Base-by-base conservation (phyloP, 2,329 filamentous ascomycete genomes). In the Talaromyces sp. region DNA sequence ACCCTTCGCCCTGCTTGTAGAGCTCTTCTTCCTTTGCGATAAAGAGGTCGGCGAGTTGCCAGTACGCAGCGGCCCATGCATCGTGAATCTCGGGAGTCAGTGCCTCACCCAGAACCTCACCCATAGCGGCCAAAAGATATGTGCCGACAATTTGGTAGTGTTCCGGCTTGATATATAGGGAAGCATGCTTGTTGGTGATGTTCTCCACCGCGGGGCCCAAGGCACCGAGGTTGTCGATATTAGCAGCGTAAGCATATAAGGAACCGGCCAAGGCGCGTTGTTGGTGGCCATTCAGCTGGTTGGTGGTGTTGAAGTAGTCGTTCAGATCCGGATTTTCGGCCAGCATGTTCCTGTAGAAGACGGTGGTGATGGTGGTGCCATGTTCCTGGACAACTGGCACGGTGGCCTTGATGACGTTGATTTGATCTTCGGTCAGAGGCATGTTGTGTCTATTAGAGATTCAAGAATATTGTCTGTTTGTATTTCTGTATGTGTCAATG, bases 131-230 rank as follows among this genome's bases (percentile, higher is more conserved):
- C 16, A 91, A 80, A 11, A 91, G 80, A 69, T 89, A 84, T 67
- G 84, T 82, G 54, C 86, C 88, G 1, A 92, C 87, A 35, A 90
- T 82, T 39, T 81, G 81, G 72, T 91, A 91, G 65, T 91, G 87
- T 59, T 88, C 85, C 0, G 88, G 82, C 55, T 77, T 80, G 68
- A 92, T 85, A 66, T 84, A 84, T 1, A 91, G 79, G 2, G 85
- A 88, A 67, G 83, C 88, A 73, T 92, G 89, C 74, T 91, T 91
- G 71, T 91, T 85, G 70, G 86, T 87, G 65, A 92, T 91, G 68
- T 86, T 84, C 73, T 90, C 86, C 5, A 85, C 72, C 0, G 81
- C 77, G 0, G 82, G 79, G 7, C 72, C 72, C 5, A 92, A 80
- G 33, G 79, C 82, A 52, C 80, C 82, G 0, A 90, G 82, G 70